A percentile compares a stretch with the other conserved stretches of the same genome.
phyloP scores from a whole-genome alignment of 2,329 filamentous ascomycete genomes.

The Penicillium sp. region DNA sequence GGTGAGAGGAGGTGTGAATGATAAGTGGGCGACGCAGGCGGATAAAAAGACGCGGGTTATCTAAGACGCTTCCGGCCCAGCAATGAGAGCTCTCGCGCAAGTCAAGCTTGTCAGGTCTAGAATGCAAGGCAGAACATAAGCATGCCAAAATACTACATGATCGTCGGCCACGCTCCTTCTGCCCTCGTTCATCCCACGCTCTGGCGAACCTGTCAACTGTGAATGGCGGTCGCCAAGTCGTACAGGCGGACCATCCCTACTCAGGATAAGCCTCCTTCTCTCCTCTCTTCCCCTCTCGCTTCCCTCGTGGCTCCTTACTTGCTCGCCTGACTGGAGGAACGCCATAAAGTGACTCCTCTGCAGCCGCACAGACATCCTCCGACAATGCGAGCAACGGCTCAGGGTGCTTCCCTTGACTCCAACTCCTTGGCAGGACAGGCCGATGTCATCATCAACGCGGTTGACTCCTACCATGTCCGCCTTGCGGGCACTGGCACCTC shows the following conservation, averaged over 20 bases:
- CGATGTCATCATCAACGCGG: constrained; percentile 24
- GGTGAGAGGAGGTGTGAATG: constrained; percentile 9
- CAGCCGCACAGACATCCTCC: constrained; percentile 1
- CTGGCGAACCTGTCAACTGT: constrained; percentile 6
- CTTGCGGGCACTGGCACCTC: constrained; percentile 29
- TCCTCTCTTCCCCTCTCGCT: constrained; percentile 10
- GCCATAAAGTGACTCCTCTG: constrained; percentile 13
- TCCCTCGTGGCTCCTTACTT: constrained; percentile 21
- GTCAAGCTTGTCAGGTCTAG: too few species aligned
- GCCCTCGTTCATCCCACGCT: neutral
- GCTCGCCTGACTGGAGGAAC: too few species aligned
- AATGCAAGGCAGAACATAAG: too few species aligned
- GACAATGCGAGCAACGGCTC: constrained; percentile 16
- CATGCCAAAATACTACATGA: too few species aligned
- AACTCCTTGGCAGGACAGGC: constrained; percentile 9
- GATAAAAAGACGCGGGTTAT: constrained; percentile 20
- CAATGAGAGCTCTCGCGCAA: too few species aligned
- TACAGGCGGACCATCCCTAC: constrained; percentile 12
- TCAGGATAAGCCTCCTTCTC: constrained; percentile 16
- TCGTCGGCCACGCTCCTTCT: constrained; percentile 3
- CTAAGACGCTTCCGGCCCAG: constrained; percentile 33
- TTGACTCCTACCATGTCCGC: constrained; percentile 32
- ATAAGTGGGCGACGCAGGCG: constrained; percentile 17
- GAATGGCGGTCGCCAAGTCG: constrained; percentile 6
- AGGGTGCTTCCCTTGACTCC: constrained; percentile 4